These are phyloP conservation scores for Fusarium gaditjirri DNA, from an alignment of 2,329 filamentous ascomycete species.

Conservation along the genomic window DNA sequence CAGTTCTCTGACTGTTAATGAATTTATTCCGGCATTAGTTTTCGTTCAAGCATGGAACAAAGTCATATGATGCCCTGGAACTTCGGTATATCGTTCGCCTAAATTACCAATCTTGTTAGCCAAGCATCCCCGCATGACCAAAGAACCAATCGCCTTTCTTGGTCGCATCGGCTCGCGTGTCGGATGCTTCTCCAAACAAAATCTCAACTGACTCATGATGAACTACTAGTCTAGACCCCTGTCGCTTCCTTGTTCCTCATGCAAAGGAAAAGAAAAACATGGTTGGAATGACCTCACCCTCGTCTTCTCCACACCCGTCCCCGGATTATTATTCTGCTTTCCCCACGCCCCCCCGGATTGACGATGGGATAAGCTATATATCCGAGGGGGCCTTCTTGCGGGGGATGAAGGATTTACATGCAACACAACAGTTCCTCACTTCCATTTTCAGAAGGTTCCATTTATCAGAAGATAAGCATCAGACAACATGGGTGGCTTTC, in stretches of 20 bases:
- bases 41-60: neutral
- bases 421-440: neutral
- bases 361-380: slow-evolving; percentile 35
- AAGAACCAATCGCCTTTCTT: slow-evolving; percentile 36
- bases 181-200: slow-evolving; percentile 30
- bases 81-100: slow-evolving; percentile 1
- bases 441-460: neutral
- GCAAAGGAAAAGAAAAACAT: slow-evolving; percentile 12
- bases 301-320: slow-evolving; percentile 32
- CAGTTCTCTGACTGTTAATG: neutral
- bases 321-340: slow-evolving; percentile 37
- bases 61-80: neutral
- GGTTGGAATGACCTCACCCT: slow-evolving; percentile 27
- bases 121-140: slow-evolving; percentile 13
- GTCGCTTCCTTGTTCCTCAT: neutral
- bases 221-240: neutral
- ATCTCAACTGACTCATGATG: slow-evolving; percentile 5
- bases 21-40: neutral
- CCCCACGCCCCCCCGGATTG: slow-evolving; percentile 41
- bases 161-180: slow-evolving; percentile 45
- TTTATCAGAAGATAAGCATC: neutral
- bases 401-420: neutral
- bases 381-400: slow-evolving; percentile 20
- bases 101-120: neutral
- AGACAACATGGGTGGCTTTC: slow-evolving; percentile 51